These are phyloP conservation scores for Akanthomyces lecanii DNA, from an alignment of 2,329 filamentous ascomycete species.

Conservation along the genomic window DNA sequence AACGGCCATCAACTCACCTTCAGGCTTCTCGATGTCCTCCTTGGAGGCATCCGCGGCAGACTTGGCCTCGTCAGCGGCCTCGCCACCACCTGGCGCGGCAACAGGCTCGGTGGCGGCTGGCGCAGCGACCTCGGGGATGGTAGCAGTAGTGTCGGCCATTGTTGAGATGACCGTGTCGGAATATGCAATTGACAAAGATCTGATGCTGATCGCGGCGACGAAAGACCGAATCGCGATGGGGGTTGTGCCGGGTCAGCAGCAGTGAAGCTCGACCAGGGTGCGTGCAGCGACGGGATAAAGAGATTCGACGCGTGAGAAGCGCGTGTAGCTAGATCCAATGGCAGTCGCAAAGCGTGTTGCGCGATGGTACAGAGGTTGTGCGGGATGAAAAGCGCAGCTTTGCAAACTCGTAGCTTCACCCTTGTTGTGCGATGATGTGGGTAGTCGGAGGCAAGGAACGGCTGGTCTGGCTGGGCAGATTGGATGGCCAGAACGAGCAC, in stretches of 20 bases:
- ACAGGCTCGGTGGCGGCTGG: conserved; percentile 27
- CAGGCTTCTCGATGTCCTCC: conserved; percentile 27
- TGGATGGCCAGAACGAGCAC: conserved; percentile 12
- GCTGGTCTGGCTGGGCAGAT: conserved; percentile 15
- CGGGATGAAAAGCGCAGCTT: conserved; percentile 16
- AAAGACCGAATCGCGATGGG: conserved; percentile 3
- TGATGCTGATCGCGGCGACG: conserved; percentile 4
- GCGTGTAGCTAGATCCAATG: conserved; percentile 17
- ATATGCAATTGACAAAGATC: conserved; percentile 13
- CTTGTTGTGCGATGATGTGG: conserved; percentile 16
- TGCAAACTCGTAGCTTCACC: conserved; percentile 12
- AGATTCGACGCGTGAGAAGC: conserved; percentile 16
- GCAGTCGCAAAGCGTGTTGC: conserved; percentile 16
- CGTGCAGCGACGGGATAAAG: conserved; percentile 13
- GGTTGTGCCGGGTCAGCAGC: conserved; percentile 12
- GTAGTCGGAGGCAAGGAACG: conserved; percentile 11
- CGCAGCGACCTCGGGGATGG: conserved; percentile 34
- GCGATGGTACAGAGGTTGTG: conserved; percentile 11
- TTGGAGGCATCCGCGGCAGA: conserved; percentile 24
- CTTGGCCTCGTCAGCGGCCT: conserved; percentile 23
- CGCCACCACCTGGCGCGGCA: conserved; percentile 23
- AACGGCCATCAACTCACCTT: conserved; percentile 28
- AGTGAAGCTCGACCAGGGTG: conserved; percentile 15
- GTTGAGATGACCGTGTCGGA: conserved; percentile 17
- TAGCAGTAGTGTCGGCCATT: conserved; percentile 37